Base-by-base conservation (phyloP, 305 asterid species). In the Andrographis paniculata region DNA sequence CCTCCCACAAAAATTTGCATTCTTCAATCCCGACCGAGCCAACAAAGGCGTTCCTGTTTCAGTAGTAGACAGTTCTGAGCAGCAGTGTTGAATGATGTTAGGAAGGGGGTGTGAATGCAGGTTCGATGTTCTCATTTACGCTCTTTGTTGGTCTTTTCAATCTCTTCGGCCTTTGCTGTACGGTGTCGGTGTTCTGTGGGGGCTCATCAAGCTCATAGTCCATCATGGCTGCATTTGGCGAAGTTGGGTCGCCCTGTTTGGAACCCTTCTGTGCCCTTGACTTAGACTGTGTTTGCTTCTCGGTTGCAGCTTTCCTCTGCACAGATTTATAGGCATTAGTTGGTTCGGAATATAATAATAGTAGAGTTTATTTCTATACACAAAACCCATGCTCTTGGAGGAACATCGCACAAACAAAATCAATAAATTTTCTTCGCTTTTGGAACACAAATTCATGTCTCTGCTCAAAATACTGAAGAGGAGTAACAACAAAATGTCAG, bases 101-200 rank as follows among this genome's bases (percentile, higher is more conserved):
- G 0, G 17, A 37, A 37, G 17, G 42, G 16, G 42, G 42, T n/a
- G 86, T 74, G 68, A 79, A 80, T 19, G 94, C 93, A 24, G 98
- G 98, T 60, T 89, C 98, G 8, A 89, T 73, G 73, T 68, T 78
- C 54, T 85, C 94, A 13, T 85, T 85, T 21, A 89, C 87, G 17
- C 98, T 85, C 75, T 82, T 89, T 24, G 96, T 89, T 11, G 93
- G 94, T 68, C 98, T 80, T 65, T 76, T 89, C 75, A 74, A 51
- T 62, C 98, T 76, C 77, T 85, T 89, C 9, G 94, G 86, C 63
- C 93, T 75, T 63, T 77, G 85, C 49, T 66, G 80, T 50, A 27
- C 56, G 20, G 61, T n/a, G 17, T 73, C 95, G 1, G 59, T 53
- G 52, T 62, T 65, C 37, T 52, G 74, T 15, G 57, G 52, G 27